Percentiles rank a stretch among this genome's conserved stretches.
Conservation (phyloP, 2,329 filamentous ascomycete species). For the Ramularia collo-cygni region DNA sequence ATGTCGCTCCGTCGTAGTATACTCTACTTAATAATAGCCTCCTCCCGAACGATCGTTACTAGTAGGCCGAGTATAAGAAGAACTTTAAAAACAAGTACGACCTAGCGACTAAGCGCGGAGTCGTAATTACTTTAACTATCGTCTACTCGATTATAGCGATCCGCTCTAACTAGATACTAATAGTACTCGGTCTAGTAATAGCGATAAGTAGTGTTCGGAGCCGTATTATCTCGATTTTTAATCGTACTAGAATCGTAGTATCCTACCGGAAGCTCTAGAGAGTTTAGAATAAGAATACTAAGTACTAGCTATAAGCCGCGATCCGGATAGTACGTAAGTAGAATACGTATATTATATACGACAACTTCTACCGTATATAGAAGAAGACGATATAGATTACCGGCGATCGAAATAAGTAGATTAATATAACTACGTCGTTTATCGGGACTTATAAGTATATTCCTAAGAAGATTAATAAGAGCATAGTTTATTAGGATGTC, state of each 20-base stretch:
- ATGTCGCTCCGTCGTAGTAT: not conserved
- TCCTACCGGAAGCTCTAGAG: not conserved
- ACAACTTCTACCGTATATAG: not conserved
- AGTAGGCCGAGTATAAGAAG: not conserved
- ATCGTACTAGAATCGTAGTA: not conserved
- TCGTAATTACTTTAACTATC: not conserved
- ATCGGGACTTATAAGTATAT: not conserved
- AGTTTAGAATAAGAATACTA: not conserved
- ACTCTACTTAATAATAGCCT: not conserved
- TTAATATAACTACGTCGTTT: constrained; percentile 1
- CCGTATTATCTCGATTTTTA: not conserved
- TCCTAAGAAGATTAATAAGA: not conserved
- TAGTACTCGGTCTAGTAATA: not conserved
- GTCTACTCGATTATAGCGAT: not conserved
- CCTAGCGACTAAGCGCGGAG: not conserved
- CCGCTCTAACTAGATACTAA: not conserved
- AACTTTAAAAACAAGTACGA: constrained; percentile 1
- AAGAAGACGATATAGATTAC: not conserved
- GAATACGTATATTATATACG: not conserved
- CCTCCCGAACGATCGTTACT: not conserved
- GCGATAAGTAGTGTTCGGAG: not conserved
- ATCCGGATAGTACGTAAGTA: not conserved
- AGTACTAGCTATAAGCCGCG: not conserved
- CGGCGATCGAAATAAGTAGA: not conserved
- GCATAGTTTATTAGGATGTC: not conserved